Evolutionary conservation across 2,329 filamentous ascomycete species (phyloP).

Genomic region (Fusarium devonianum): DNA sequence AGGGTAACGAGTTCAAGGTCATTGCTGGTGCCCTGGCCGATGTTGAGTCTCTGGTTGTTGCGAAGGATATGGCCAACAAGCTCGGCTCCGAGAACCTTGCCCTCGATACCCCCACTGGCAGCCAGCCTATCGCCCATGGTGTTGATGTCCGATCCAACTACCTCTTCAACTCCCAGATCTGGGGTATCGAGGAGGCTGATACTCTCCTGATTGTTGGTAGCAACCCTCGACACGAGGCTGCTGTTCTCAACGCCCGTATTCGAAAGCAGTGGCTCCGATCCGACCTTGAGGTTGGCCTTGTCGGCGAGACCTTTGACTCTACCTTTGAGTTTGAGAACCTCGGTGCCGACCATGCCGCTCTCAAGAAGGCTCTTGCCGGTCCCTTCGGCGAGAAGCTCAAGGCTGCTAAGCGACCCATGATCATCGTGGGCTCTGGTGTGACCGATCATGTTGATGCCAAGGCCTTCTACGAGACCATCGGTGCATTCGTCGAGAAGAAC

Average conservation of each 20-base stretch:
- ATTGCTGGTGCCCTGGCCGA: constrained; percentile 92
- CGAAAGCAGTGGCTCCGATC: constrained; percentile 97
- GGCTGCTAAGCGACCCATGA: constrained; percentile 90
- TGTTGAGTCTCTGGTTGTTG: constrained; percentile 90
- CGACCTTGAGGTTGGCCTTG: constrained; percentile 88
- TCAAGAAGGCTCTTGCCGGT: constrained; percentile 86
- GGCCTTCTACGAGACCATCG: constrained; percentile 90
- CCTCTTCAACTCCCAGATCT: constrained; percentile 94
- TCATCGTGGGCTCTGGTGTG: constrained; percentile 90
- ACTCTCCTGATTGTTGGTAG: constrained; percentile 90
- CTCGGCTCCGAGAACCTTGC: constrained; percentile 96
- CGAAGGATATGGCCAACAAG: constrained; percentile 97
- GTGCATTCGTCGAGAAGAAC: constrained; percentile 92
- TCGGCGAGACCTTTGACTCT: constrained; percentile 90
- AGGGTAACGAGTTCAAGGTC: constrained; percentile 94
- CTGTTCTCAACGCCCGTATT: constrained; percentile 94
- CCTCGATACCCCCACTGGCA: constrained; percentile 86
- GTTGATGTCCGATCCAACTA: constrained; percentile 94
- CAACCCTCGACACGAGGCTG: constrained; percentile 94
- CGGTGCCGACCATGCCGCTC: constrained; percentile 76
- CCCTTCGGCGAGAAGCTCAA: constrained; percentile 93
- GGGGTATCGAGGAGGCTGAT: constrained; percentile 92
- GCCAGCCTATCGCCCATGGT: constrained; percentile 86
- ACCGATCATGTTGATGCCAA: constrained; percentile 92
- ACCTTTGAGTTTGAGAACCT: constrained; percentile 96